Evolutionary conservation across 2,329 filamentous ascomycete genomes (phyloP).

Genomic region (Monilinia polystroma): DNA sequence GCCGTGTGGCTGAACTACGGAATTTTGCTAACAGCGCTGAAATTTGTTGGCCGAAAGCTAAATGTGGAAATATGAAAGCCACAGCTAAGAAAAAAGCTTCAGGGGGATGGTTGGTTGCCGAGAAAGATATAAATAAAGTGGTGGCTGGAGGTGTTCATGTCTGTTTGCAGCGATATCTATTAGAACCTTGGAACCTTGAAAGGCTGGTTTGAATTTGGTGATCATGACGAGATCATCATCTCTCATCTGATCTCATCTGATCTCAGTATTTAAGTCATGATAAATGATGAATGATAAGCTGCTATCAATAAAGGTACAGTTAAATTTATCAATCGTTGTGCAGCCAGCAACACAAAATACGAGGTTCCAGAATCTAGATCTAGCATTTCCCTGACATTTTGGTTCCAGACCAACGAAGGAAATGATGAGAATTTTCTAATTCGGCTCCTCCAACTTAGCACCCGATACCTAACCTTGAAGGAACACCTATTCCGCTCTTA

Average conservation of each 20-base stretch:
- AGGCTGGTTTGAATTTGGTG: neutral
- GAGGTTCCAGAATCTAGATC: neutral
- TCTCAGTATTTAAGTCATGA: neutral
- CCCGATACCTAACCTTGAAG: neutral
- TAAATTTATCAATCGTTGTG: neutral
- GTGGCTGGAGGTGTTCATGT: neutral
- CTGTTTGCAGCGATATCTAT: neutral
- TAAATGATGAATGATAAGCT: neutral
- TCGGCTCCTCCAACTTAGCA: neutral
- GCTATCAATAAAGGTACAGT: neutral
- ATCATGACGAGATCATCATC: neutral
- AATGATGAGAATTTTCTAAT: neutral
- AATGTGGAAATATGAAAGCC: neutral
- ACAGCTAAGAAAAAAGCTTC: neutral
- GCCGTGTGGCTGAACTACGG: neutral
- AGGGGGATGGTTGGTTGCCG: neutral
- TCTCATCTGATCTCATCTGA: slow-evolving; percentile 2
- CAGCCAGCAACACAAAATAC: neutral
- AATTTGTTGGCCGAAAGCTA: neutral
- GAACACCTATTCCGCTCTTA: neutral
- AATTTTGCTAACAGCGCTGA: neutral
- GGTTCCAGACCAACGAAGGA: neutral
- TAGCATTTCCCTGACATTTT: neutral
- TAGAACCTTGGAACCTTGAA: neutral
- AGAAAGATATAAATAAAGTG: slow-evolving; percentile 11